phyloP scores from a whole-genome alignment of 164 flowering plant species.

The Vitis riparia region DNA sequence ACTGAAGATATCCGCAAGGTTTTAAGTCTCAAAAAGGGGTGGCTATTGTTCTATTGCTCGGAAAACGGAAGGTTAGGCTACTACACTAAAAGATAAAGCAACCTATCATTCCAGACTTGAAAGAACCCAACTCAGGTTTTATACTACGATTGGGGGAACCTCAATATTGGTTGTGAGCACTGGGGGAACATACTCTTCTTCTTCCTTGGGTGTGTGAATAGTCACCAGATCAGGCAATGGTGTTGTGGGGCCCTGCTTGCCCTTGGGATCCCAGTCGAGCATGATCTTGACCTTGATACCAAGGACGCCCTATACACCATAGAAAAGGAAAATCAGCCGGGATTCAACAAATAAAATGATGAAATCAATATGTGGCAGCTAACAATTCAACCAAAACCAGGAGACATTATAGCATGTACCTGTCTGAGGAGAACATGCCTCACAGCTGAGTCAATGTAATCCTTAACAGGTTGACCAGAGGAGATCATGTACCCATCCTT shows the following conservation, averaged over 20 bases:
- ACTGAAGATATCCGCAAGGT: too few species aligned
- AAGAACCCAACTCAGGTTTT: not conserved
- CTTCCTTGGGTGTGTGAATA: slow-evolving; percentile 34
- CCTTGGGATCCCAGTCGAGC: slow-evolving; percentile 46
- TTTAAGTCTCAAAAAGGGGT: not conserved
- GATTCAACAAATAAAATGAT: not conserved
- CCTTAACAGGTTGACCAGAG: slow-evolving; percentile 36
- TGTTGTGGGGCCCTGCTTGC: slow-evolving; percentile 32
- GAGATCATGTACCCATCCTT: slow-evolving; percentile 44
- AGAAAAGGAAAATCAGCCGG: not conserved
- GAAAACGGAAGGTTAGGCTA: too few species aligned
- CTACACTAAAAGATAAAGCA: not conserved
- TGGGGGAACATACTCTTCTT: slow-evolving; percentile 22
- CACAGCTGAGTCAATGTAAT: slow-evolving; percentile 39
- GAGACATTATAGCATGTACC: slow-evolving; percentile 10
- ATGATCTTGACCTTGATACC: slow-evolving; percentile 44
- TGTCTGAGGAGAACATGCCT: slow-evolving; percentile 40
- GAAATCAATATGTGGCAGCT: not conserved
- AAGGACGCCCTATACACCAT: slow-evolving; percentile 29
- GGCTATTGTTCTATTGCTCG: not conserved
- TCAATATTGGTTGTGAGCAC: slow-evolving; percentile 13
- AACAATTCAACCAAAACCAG: too few species aligned
- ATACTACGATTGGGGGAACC: slow-evolving; percentile 14
- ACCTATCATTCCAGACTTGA: not conserved
- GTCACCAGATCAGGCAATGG: slow-evolving; percentile 39